A percentile compares a stretch with the other conserved stretches of the same genome.
Conservation (phyloP, 2,329 filamentous ascomycete genomes). For the Rutstroemia sp. region DNA sequence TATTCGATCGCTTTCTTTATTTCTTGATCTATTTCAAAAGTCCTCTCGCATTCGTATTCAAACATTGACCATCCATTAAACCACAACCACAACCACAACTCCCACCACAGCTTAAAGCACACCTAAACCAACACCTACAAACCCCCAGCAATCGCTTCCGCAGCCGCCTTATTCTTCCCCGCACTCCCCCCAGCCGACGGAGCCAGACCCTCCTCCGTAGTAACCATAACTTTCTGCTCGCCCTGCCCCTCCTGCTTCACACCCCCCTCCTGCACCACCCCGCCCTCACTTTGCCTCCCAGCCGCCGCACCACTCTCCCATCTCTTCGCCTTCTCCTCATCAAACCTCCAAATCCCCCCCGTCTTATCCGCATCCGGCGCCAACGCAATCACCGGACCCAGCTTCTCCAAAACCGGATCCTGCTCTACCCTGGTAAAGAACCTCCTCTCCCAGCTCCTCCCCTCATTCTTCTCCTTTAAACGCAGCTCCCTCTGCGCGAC, state of each 20-base stretch:
- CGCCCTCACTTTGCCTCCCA: not conserved
- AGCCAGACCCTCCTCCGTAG: too few species aligned
- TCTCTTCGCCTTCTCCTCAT: constrained; percentile 34
- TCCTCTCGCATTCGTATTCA: not conserved
- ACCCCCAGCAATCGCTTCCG: not conserved
- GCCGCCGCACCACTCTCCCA: not conserved
- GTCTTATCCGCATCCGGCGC: constrained; percentile 52
- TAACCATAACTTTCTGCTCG: too few species aligned
- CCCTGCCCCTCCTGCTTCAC: not conserved
- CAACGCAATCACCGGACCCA: constrained; percentile 36
- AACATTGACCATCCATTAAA: not conserved
- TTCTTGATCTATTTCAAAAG: not conserved
- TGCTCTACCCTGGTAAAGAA: constrained; percentile 63
- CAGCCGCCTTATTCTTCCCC: not conserved
- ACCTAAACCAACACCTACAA: not conserved
- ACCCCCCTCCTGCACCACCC: not conserved
- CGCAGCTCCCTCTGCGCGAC: constrained; percentile 75
- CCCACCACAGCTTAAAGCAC: not conserved
- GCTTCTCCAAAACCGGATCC: constrained; percentile 34
- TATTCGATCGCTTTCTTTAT: not conserved
- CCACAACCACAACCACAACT: not conserved
- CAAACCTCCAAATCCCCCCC: constrained; percentile 63
- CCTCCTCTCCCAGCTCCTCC: constrained; percentile 69
- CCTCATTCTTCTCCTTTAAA: constrained; percentile 66
- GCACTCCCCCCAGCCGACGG: too few species aligned